Conservation (phyloP, 2,329 filamentous ascomycete genomes). For the Sporothrix dimorphospora region DNA sequence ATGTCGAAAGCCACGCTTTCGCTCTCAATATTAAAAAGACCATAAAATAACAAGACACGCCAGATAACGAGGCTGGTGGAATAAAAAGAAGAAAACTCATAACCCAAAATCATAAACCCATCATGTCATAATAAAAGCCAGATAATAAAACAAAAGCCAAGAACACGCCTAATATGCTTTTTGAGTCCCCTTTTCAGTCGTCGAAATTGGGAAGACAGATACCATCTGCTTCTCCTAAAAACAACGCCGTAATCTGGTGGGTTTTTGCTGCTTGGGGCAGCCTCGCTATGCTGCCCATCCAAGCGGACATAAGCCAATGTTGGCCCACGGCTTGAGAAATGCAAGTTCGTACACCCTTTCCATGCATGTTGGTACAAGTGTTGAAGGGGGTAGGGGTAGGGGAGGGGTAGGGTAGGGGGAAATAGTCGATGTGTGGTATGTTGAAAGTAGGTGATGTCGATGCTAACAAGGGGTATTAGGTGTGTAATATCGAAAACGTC, state of each 20-base stretch:
- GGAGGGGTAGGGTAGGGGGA: not conserved
- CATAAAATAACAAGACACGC: constrained; percentile 23
- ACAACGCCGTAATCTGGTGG: not conserved
- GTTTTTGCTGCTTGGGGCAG: not conserved
- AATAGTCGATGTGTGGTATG: not conserved
- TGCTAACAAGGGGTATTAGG: not conserved
- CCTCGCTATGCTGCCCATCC: not conserved
- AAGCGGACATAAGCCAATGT: not conserved
- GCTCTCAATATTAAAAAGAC: constrained; percentile 30
- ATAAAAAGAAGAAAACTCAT: constrained; percentile 29
- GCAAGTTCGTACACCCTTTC: not conserved
- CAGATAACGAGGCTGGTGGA: constrained; percentile 19
- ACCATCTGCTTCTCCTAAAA: not conserved
- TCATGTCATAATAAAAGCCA: constrained; percentile 28
- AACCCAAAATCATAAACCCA: constrained; percentile 33
- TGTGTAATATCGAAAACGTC: not conserved
- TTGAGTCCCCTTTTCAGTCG: not conserved
- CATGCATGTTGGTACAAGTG: constrained; percentile 24
- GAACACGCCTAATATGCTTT: constrained; percentile 25
- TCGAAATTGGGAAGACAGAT: not conserved
- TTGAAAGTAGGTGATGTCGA: not conserved
- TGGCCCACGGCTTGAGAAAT: not conserved
- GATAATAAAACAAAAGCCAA: constrained; percentile 20
- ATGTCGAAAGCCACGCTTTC: constrained; percentile 3
- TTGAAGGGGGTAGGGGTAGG: not conserved